phyloP scores from a whole-genome alignment of 2,329 filamentous ascomycete genomes.

The Apiospora sp. region DNA sequence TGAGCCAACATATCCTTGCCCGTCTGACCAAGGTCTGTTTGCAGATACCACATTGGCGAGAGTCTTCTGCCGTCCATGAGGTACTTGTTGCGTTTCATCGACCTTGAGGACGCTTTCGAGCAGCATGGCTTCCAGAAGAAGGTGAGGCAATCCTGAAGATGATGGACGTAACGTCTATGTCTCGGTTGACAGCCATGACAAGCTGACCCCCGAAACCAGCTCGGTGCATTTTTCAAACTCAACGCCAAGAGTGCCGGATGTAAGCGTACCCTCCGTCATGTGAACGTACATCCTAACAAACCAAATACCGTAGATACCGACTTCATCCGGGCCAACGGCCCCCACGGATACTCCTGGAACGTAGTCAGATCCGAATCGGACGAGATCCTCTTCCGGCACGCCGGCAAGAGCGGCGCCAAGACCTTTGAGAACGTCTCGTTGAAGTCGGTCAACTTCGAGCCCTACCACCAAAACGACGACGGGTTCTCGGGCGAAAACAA shows the following conservation, averaged over 20 bases:
- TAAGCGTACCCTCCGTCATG: background rate
- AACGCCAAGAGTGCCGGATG: background rate
- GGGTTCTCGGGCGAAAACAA: background rate
- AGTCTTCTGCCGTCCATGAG: slow-evolving; percentile 49
- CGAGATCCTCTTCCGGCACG: slow-evolving; percentile 53
- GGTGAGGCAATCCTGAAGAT: slow-evolving; percentile 40
- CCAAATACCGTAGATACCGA: slow-evolving; percentile 47
- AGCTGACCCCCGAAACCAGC: too few species aligned
- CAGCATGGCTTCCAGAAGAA: slow-evolving; percentile 51
- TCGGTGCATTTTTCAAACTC: slow-evolving; percentile 44
- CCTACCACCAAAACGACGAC: background rate
- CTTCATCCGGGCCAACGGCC: slow-evolving; percentile 50
- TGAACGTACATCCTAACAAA: background rate
- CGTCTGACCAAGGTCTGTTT: background rate
- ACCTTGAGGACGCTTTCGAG: slow-evolving; percentile 49
- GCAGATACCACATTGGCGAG: slow-evolving; percentile 49
- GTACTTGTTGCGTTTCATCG: slow-evolving; percentile 53
- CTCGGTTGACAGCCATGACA: too few species aligned
- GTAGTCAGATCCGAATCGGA: slow-evolving; percentile 56
- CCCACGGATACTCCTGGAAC: slow-evolving; percentile 52
- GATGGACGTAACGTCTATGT: too few species aligned
- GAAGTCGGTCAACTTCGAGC: slow-evolving; percentile 41
- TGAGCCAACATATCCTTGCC: background rate
- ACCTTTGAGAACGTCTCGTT: slow-evolving; percentile 51
- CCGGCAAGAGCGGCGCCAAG: slow-evolving; percentile 48